phyloP scores from a whole-genome alignment of 2,329 filamentous ascomycete species.

The Aspergillus puulaauensis region DNA sequence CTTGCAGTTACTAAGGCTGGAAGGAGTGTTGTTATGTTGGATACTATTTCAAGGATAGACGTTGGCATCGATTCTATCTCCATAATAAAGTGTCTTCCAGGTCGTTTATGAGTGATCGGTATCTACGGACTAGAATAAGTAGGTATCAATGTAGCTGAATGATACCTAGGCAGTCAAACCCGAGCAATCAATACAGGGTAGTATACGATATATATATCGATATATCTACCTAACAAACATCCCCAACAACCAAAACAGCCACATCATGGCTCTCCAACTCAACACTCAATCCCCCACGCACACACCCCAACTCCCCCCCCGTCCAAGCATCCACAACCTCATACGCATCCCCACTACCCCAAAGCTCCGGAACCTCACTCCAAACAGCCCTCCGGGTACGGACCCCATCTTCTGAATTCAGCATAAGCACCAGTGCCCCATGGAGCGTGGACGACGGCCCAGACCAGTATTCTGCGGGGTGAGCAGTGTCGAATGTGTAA shows the following conservation, averaged over 20 bases:
- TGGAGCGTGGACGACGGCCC: conserved; percentile 28
- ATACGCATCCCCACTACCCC: conserved; percentile 16
- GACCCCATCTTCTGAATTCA: conserved; percentile 27
- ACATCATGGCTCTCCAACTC: conserved; percentile 30
- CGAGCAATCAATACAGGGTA: too few relatives aligned
- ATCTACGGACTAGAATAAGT: too few relatives aligned
- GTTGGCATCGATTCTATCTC: too few relatives aligned
- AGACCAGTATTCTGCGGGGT: conserved; percentile 39
- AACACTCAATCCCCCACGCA: conserved; percentile 23
- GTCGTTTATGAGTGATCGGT: too few relatives aligned
- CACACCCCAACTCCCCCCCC: conserved; percentile 31
- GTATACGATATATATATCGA: too few relatives aligned
- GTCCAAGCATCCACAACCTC: conserved; percentile 31
- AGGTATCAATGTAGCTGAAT: too few relatives aligned
- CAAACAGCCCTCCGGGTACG: conserved; percentile 27
- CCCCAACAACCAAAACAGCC: conserved; percentile 29
- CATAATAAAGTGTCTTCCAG: too few relatives aligned
- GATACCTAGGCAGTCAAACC: background rate
- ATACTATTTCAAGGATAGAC: too few relatives aligned
- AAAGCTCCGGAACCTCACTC: conserved; percentile 32
- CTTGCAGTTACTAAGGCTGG: too few relatives aligned
- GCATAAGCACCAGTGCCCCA: conserved; percentile 32
- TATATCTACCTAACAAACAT: conserved; percentile 1
- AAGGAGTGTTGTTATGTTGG: too few relatives aligned
- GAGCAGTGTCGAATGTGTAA: conserved; percentile 32